A percentile compares a stretch with the other conserved stretches of the same genome.
These are phyloP conservation scores for Gloeostereum incarnatum DNA, from an alignment of 768 basidiomycete genomes.

Conservation along the genomic window DNA sequence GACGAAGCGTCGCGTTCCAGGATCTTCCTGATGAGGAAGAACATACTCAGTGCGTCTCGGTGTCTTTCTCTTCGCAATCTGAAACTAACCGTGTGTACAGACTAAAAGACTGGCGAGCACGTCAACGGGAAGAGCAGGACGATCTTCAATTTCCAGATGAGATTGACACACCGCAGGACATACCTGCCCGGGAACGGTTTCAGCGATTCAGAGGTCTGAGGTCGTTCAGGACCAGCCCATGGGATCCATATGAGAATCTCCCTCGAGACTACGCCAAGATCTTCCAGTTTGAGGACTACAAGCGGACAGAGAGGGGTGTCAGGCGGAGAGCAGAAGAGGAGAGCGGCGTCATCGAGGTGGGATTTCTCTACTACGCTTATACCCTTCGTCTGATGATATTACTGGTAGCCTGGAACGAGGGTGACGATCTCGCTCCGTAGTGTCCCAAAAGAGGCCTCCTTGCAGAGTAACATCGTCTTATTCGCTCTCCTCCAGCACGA, in stretches of 20 bases:
- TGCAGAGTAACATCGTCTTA: slow-evolving; percentile 32
- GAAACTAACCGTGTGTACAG: slow-evolving; percentile 28
- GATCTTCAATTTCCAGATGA: slow-evolving; percentile 93
- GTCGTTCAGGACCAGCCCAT: slow-evolving; percentile 91
- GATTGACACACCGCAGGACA: slow-evolving; percentile 85
- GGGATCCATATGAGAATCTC: slow-evolving; percentile 96
- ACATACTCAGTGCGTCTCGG: slow-evolving; percentile 61
- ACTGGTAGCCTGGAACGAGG: slow-evolving; percentile 78
- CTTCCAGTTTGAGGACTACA: slow-evolving; percentile 96
- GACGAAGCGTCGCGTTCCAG: slow-evolving; percentile 50
- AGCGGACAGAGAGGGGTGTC: slow-evolving; percentile 69
- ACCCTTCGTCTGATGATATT: not conserved
- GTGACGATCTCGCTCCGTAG: slow-evolving; percentile 72
- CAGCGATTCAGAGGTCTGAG: slow-evolving; percentile 87
- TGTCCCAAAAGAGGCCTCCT: slow-evolving; percentile 54
- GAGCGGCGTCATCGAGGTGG: slow-evolving; percentile 51
- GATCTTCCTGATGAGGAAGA: slow-evolving; percentile 84
- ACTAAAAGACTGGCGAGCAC: slow-evolving; percentile 58
- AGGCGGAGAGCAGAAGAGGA: slow-evolving; percentile 61
- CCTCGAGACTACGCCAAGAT: slow-evolving; percentile 91
- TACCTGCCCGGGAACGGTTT: slow-evolving; percentile 74
- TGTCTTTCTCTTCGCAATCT: slow-evolving; percentile 2
- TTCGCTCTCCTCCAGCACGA: slow-evolving; percentile 90
- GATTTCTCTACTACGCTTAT: slow-evolving; percentile 10
- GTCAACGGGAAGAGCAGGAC: slow-evolving; percentile 68